Conservation (phyloP, 208 protist genomes). For the Acanthamoeba lenticulata region DNA sequence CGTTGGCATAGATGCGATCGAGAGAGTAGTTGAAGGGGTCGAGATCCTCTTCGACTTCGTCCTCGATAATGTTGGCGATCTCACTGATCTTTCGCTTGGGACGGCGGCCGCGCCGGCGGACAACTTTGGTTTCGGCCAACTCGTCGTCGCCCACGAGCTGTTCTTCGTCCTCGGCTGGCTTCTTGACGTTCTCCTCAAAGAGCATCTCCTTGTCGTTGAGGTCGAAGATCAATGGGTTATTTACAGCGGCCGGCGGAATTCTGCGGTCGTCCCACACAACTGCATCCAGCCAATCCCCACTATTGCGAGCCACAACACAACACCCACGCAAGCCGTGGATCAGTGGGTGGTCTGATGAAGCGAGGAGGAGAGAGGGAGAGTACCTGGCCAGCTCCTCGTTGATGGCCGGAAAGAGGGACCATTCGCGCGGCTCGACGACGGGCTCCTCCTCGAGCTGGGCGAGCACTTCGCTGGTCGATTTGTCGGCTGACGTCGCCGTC, state of each 20-base stretch:
- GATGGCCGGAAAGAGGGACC: conserved; percentile 42
- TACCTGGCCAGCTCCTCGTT: conserved; percentile 10
- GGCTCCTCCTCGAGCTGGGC: not conserved
- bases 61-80: conserved; percentile 65
- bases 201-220: conserved; percentile 69
- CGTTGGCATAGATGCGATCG: conserved; percentile 48
- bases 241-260: not conserved
- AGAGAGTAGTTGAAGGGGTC: conserved; percentile 67
- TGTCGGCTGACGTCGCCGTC: not conserved
- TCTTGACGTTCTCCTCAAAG: conserved; percentile 49
- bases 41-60: conserved; percentile 55
- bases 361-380: not conserved
- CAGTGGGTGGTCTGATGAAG: too few relatives aligned
- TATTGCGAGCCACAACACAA: not conserved
- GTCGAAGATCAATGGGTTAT: conserved; percentile 59
- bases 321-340: not conserved
- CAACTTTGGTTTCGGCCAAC: not conserved
- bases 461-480: not conserved
- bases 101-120: not conserved
- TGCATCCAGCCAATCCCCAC: conserved; percentile 50
- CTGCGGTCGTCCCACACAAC: conserved; percentile 65
- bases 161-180: not conserved
- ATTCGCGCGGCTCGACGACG: conserved; percentile 16
- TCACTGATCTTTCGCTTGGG: conserved; percentile 64
- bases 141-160: not conserved